Conservation (phyloP, 371 early-diverging fungal species). For the Zychaea mexicana region DNA sequence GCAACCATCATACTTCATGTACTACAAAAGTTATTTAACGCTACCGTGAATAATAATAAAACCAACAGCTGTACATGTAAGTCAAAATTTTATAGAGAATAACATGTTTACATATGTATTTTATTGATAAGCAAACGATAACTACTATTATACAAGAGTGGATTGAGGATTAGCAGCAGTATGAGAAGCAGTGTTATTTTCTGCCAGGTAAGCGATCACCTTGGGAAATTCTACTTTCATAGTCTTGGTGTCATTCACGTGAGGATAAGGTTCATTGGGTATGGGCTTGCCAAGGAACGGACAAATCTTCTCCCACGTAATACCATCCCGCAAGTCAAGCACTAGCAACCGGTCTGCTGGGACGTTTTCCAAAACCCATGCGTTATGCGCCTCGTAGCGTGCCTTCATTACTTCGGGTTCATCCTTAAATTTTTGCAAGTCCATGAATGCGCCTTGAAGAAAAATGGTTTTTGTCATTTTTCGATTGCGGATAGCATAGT, state of each 20-base stretch:
- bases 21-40: too few relatives aligned
- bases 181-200: too few relatives aligned
- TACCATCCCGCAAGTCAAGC: conserved; percentile 11
- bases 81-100: too few relatives aligned
- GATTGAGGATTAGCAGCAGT: too few relatives aligned
- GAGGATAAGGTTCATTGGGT: conserved; percentile 16
- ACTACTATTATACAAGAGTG: too few relatives aligned
- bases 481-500: background rate
- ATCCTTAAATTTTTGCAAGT: conserved; percentile 13
- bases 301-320: conserved; percentile 19
- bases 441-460: conserved; percentile 19
- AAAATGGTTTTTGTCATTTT: conserved; percentile 11
- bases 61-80: too few relatives aligned
- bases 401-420: conserved; percentile 5
- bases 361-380: conserved; percentile 1
- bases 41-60: too few relatives aligned
- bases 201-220: too few relatives aligned
- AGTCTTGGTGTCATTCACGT: background rate
- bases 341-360: conserved; percentile 4
- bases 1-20: too few relatives aligned
- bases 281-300: conserved; percentile 17
- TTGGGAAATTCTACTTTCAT: background rate
- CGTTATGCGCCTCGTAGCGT: background rate
- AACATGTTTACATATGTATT: too few relatives aligned
- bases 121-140: too few relatives aligned